Evolutionary conservation across 352 stramenopile species (phyloP), one percentile per base, ranked within the genome.

Genomic region (Phytophthora boehmeriae): DNA sequence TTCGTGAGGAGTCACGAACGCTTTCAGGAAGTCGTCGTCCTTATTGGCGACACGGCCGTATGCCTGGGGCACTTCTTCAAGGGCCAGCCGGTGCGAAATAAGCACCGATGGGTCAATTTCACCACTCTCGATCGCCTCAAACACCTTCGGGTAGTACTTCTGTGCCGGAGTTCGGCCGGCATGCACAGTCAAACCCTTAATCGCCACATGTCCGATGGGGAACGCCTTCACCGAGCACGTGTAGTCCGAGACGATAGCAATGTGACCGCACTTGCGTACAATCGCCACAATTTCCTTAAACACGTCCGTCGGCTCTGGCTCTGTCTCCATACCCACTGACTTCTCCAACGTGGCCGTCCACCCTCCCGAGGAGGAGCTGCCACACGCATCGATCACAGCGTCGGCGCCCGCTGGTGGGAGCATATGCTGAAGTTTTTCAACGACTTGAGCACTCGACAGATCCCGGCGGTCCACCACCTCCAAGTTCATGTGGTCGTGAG

Each of bases 231-330:
- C 71, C 27, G 63, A 74, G 32, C 70, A 64, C 38, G 65, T 55
- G 48, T 89, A 89, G 60, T 86, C 68, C 11, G 70, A 81, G 59
- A 86, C 82, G 16, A 89, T 71, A 2, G 63, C 71, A 49, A 89
- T 59, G 50, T 81, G 64, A 34, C 80, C 80, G 46, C 70, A 88
- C 68, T 89, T 89, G 54, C 80, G 77, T 22, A 71, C 70, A 25
- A 82, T 63, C 54, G 63, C 85, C 35, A 88, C 69, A 52, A 80
- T 73, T 51, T 91, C 80, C 54, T 81, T 86, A 44, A 89, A 73
- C 23, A 74, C 74, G 35, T 88, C 78, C n/a, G 75, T 64, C 22
- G 74, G 65, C 51, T 83, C 76, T 13, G 70, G 70, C 27, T 84
- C 63, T 49, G 72, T 74, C 35, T 85, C 82, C 66, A 87, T 71